Evolutionary conservation across 2,329 filamentous ascomycete species (phyloP), one percentile per base, ranked within the genome.

Genomic region (Alternaria consortialis): DNA sequence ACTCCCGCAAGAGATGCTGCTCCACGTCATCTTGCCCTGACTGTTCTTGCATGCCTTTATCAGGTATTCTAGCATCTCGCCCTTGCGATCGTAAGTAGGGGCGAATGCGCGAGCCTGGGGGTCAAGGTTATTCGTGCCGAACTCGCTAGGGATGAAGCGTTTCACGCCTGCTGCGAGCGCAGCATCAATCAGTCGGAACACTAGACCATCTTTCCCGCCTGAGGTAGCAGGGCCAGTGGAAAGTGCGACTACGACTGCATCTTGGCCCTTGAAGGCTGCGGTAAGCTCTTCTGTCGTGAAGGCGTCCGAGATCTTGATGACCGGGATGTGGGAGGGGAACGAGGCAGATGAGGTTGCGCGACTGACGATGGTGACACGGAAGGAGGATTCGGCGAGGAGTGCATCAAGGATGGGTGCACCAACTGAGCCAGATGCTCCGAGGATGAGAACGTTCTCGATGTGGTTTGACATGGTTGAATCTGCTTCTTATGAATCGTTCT

Each of bases 121-220:
- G 60, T 80, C 78, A 6, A 68, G 62, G n/a, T 77, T 74, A 55
- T 82, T 75, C 34, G 72, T 66, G 53, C 79, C 80, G 60, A 76
- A 82, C 58, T 81, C 80, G 7, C 71, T 72, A 2, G 80, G 80
- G 36, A 82, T 74, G 62, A 81, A 75, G 25, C 79, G 74, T 44
- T 74, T 71, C 2, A 81, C 79, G 12, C 78, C 78, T 1, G 78
- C 78, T 1, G 76, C 72, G 37, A 80, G 65, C 15, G 80, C 73
- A 4, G 79, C 80, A 52, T 81, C 78, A 47, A 82, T 74, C 20
- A 82, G 65, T 13, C 68, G 64, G 59, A 67, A 67, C 5, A 64
- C 65, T 37, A 73, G 58, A 20, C 68, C 60, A 20, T 69, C 62
- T 39, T 51, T 52, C 6, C 58, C 60, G 27, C 67, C 65, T 27